Conservation (phyloP, 805 yeast species). For the Saturnispora quitensis region DNA sequence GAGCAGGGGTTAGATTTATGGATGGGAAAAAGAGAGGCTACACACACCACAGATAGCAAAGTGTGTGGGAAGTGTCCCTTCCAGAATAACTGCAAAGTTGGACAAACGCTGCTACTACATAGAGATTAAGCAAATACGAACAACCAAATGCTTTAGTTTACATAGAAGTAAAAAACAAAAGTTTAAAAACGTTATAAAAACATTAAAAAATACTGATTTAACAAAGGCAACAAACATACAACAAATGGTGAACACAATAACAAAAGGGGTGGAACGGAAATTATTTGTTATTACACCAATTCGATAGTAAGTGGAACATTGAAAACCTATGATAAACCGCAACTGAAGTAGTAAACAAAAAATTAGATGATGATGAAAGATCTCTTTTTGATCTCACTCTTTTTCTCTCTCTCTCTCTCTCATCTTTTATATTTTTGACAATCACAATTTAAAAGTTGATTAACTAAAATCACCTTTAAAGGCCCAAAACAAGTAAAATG, state of each 20-base stretch:
- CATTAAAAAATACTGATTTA: not conserved
- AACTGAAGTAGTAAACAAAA: not conserved
- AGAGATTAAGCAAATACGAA: not conserved
- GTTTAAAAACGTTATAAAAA: not conserved
- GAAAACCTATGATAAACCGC: not conserved
- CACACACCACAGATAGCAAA: constrained; percentile 30
- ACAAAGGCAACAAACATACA: not conserved
- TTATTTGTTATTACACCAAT: not conserved
- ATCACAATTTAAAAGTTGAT: not conserved
- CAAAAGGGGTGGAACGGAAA: not conserved
- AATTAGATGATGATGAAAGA: not conserved
- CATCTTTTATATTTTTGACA: not conserved
- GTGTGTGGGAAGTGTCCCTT: constrained; percentile 51
- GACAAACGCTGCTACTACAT: not conserved
- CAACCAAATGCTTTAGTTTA: too few relatives aligned
- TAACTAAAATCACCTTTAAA: not conserved
- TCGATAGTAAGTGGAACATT: constrained; percentile 1
- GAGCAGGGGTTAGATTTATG: constrained; percentile 38
- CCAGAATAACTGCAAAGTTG: constrained; percentile 4
- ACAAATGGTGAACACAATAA: not conserved
- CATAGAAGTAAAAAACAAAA: not conserved
- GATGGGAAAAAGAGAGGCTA: constrained; percentile 49
- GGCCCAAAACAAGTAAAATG: not conserved
- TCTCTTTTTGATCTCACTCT: not conserved
- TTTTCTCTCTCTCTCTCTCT: not conserved